These are phyloP conservation scores for Alternaria arborescens DNA, from an alignment of 2,329 filamentous ascomycete species.

Conservation along the genomic window DNA sequence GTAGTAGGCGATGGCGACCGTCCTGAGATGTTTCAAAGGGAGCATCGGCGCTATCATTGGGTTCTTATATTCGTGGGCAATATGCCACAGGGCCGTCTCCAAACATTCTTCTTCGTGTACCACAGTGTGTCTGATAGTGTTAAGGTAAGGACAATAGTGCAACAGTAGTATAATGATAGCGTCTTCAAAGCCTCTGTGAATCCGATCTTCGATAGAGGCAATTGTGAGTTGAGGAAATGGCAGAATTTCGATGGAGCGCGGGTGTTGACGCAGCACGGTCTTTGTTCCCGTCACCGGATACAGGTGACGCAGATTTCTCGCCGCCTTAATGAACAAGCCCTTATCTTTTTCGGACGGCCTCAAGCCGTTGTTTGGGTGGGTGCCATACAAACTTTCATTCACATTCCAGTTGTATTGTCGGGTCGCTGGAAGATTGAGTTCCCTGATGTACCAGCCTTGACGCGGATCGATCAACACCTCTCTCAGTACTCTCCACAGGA, in stretches of 20 bases:
- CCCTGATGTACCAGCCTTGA: slow-evolving; percentile 26
- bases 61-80: slow-evolving; percentile 18
- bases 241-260: no score
- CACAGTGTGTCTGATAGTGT: slow-evolving; percentile 19
- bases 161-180: slow-evolving; percentile 20
- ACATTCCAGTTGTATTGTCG: slow-evolving; percentile 6
- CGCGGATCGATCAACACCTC: slow-evolving; percentile 20
- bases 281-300: slow-evolving; percentile 1
- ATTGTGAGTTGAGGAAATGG: not conserved
- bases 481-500: slow-evolving; percentile 18
- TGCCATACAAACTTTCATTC: not conserved
- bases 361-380: not conserved
- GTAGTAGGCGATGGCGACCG: slow-evolving; percentile 18
- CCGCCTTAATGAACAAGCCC: slow-evolving; percentile 11
- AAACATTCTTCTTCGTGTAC: not conserved
- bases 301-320: slow-evolving; percentile 2
- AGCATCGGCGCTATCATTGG: slow-evolving; percentile 8
- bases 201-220: slow-evolving; percentile 4
- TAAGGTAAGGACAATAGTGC: slow-evolving; percentile 23
- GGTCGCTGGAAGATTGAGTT: slow-evolving; percentile 20
- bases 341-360: slow-evolving; percentile 13
- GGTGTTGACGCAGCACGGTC: not conserved
- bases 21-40: slow-evolving; percentile 23
- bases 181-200: slow-evolving; percentile 12
- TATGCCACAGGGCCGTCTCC: not conserved